These are phyloP conservation scores for Eremochloa ophiuroides DNA, from an alignment of 176 grass and related monocot genomes.

Conservation along the genomic window DNA sequence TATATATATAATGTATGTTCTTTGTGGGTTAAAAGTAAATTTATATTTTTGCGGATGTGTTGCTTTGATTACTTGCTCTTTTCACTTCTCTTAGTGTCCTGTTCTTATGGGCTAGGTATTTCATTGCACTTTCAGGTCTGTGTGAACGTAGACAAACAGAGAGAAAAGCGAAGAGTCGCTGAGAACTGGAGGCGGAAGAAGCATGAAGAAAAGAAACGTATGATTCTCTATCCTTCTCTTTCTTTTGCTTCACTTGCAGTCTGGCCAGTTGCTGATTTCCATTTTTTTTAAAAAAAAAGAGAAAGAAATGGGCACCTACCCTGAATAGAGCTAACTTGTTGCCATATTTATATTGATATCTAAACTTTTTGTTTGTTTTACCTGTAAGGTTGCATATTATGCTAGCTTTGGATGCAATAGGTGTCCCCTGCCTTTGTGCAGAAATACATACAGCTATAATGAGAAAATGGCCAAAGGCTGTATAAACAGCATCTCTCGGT, in stretches of 20 bases:
- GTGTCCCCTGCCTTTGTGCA: background rate
- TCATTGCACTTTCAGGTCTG: conserved; percentile 49
- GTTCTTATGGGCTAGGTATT: background rate
- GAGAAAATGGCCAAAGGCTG: background rate
- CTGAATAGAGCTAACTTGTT: background rate
- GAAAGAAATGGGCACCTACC: background rate
- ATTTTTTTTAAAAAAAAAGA: too few relatives aligned
- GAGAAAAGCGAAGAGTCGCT: conserved; percentile 48
- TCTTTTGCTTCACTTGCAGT: background rate
- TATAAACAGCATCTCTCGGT: background rate
- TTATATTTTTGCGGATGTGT: background rate
- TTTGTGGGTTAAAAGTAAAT: background rate
- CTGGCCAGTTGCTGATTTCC: too few relatives aligned
- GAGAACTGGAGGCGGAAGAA: conserved; percentile 71
- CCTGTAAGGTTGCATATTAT: background rate
- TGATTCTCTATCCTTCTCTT: background rate
- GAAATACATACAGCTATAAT: background rate
- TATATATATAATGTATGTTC: background rate
- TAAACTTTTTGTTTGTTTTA: background rate
- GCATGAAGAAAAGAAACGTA: conserved; percentile 80
- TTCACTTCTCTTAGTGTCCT: conserved; percentile 12
- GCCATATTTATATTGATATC: background rate
- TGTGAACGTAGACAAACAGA: conserved; percentile 80
- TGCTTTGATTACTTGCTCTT: background rate
- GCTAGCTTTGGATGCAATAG: background rate